phyloP scores from a whole-genome alignment of 2,329 filamentous ascomycete species.

The Orbilia brochopaga region DNA sequence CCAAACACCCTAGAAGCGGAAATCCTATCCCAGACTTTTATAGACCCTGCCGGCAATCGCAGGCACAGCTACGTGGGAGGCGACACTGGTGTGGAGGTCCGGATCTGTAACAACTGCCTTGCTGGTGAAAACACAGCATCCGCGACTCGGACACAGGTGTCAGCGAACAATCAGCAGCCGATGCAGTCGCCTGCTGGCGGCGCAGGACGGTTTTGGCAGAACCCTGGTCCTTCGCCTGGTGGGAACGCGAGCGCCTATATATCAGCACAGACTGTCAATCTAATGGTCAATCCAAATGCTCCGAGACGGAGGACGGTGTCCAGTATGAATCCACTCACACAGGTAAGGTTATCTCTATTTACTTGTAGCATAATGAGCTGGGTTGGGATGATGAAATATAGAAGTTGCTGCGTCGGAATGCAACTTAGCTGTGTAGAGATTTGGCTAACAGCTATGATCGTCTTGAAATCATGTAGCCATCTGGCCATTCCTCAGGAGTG shows the following conservation, averaged over 20 bases:
- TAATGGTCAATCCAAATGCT: constrained; percentile 6
- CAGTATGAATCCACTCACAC: constrained; percentile 15
- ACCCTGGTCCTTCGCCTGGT: constrained; percentile 33
- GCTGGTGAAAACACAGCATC: constrained; percentile 39
- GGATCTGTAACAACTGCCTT: constrained; percentile 54
- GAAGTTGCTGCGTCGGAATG: neutral
- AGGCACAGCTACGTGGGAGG: constrained; percentile 37
- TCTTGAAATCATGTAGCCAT: neutral
- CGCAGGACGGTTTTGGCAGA: constrained; percentile 48
- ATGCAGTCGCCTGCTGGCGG: constrained; percentile 37
- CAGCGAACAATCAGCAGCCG: constrained; percentile 10
- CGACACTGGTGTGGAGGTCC: constrained; percentile 52
- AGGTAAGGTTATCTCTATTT: constrained; percentile 14
- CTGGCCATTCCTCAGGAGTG: constrained; percentile 6
- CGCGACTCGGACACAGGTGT: neutral
- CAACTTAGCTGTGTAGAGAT: neutral
- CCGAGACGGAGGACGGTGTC: constrained; percentile 33
- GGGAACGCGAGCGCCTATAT: constrained; percentile 28
- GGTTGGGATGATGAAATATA: neutral
- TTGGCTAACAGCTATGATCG: neutral
- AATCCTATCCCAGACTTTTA: constrained; percentile 20
- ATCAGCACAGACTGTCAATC: constrained; percentile 11
- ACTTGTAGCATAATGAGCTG: too few relatives aligned
- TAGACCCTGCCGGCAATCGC: constrained; percentile 20
- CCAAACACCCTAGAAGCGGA: constrained; percentile 39